Evolutionary conservation across 805 yeast species (phyloP).

Genomic region (Ascoidea asiatica): DNA sequence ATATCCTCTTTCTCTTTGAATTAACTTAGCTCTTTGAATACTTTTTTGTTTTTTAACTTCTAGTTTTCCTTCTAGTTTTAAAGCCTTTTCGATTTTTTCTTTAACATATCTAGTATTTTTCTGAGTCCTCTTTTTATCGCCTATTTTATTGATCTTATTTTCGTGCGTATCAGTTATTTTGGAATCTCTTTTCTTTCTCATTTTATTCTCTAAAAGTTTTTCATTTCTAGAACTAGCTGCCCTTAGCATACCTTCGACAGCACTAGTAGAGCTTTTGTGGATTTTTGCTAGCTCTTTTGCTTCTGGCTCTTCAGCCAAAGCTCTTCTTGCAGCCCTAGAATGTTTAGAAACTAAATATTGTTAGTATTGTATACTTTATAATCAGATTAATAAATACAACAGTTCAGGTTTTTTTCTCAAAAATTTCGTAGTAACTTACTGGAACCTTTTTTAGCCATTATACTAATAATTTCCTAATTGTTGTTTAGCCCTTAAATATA

Average conservation of each 20-base stretch:
- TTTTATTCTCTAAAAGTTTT: conserved; percentile 40
- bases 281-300: conserved; percentile 34
- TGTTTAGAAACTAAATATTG: conserved; percentile 36
- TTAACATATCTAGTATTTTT: conserved; percentile 20
- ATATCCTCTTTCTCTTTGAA: conserved; percentile 49
- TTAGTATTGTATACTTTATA: not conserved
- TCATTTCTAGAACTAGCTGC: conserved; percentile 55
- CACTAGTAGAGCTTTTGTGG: conserved; percentile 40
- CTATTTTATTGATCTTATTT: conserved; percentile 16
- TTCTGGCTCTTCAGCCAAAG: conserved; percentile 31
- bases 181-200: conserved; percentile 22
- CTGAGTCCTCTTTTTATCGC: conserved; percentile 15
- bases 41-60: conserved; percentile 53
- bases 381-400: not conserved
- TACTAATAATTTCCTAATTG: too few relatives aligned
- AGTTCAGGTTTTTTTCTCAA: too few relatives aligned
- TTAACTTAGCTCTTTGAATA: conserved; percentile 46
- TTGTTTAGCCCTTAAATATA: too few relatives aligned
- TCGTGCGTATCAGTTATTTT: conserved; percentile 9
- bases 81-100: conserved; percentile 32
- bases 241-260: conserved; percentile 56
- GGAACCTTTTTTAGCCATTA: too few relatives aligned
- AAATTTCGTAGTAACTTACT: too few relatives aligned
- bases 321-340: conserved; percentile 71
- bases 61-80: conserved; percentile 38